phyloP scores from a whole-genome alignment of 352 stramenopile genomes.

The Phytophthora litchii region DNA sequence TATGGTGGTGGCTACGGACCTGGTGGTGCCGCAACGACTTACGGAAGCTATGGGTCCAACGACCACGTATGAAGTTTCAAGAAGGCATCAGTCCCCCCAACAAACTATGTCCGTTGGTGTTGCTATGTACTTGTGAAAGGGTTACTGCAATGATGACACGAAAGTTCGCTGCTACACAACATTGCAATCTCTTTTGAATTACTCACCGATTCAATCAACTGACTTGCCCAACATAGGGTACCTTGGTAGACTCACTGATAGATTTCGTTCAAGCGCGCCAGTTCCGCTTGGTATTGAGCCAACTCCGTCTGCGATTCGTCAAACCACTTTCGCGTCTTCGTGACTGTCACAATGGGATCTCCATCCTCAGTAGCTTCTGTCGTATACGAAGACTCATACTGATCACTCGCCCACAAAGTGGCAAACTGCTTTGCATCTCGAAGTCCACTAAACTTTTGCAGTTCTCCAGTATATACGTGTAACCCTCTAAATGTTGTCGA shows the following conservation, averaged over 20 bases:
- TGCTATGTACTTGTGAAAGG: too few species aligned
- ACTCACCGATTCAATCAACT: too few species aligned
- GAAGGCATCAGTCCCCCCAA: neutral
- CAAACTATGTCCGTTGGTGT: too few species aligned
- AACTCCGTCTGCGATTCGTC: neutral
- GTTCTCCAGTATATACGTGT: neutral
- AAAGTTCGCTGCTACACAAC: too few species aligned
- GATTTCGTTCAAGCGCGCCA: neutral
- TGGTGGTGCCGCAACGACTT: neutral
- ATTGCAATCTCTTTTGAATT: too few species aligned
- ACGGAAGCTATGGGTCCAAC: conserved; percentile 8
- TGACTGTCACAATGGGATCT: neutral
- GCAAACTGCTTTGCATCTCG: neutral
- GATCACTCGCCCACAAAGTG: neutral
- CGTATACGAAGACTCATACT: neutral
- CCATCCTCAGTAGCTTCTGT: neutral
- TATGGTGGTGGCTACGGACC: conserved; percentile 7
- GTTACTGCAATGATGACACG: too few species aligned
- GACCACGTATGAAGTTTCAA: conserved; percentile 3
- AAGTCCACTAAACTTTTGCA: neutral
- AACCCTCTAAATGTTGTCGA: neutral
- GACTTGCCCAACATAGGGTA: too few species aligned
- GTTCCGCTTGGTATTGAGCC: neutral
- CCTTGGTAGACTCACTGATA: neutral
- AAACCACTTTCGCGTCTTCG: neutral